These are phyloP conservation scores for Chaetomiaceae sp. DNA, from an alignment of 2,329 filamentous ascomycete genomes.

Conservation along the genomic window DNA sequence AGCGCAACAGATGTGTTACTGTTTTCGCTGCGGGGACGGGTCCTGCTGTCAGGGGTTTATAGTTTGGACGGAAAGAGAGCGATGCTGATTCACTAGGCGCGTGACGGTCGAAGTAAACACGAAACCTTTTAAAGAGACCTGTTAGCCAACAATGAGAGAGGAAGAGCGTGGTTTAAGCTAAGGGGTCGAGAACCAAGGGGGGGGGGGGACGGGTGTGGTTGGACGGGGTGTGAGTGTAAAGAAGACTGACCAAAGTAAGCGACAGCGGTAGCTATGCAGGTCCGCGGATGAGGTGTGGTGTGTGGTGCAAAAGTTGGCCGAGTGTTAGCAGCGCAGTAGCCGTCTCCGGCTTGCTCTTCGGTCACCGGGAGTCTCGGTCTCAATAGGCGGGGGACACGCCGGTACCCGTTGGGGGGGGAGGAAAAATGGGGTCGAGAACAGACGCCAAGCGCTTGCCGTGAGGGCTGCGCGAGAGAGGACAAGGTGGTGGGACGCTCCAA, in stretches of 20 bases:
- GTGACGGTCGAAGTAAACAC: neutral
- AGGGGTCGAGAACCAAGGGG: neutral
- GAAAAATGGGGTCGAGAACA: conserved; percentile 7
- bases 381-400: conserved; percentile 13
- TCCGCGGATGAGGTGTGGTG: conserved; percentile 18
- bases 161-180: conserved; percentile 1
- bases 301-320: conserved; percentile 17
- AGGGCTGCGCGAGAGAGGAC: conserved; percentile 2
- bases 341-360: conserved; percentile 4
- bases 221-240: conserved; percentile 17
- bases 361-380: conserved; percentile 15
- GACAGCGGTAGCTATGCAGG: conserved; percentile 18
- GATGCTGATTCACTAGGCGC: neutral
- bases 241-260: conserved; percentile 16
- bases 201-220: neutral
- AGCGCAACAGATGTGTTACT: neutral
- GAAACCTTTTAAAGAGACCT: neutral
- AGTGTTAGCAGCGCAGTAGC: conserved; percentile 9
- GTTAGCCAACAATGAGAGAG: neutral
- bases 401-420: conserved; percentile 1
- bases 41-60: neutral
- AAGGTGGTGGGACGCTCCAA: no score
- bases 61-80: neutral
- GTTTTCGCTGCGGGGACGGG: neutral
- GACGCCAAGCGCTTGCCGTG: conserved; percentile 4